These are phyloP conservation scores for Angomonas deanei DNA, from an alignment of 208 protist species.

Conservation along the genomic window DNA sequence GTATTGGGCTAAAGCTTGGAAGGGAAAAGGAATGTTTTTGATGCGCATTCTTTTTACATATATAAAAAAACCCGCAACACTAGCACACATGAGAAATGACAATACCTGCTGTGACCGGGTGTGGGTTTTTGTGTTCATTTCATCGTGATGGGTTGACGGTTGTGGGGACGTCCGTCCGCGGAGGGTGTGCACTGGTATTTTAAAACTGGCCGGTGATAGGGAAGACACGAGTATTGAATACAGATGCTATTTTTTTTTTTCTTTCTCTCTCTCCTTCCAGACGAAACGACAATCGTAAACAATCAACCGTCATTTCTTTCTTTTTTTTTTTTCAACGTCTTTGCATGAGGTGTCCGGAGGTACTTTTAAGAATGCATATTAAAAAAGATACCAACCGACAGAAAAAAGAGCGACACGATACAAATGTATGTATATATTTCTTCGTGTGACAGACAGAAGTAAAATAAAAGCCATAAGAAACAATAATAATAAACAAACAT, in stretches of 20 bases:
- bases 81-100: too few species aligned
- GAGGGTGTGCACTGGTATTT: constrained; percentile 8
- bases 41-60: constrained; percentile 5
- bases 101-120: too few species aligned
- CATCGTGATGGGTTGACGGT: background rate
- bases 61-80: too few species aligned
- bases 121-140: constrained; percentile 9
- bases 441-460: too few species aligned
- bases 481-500: too few species aligned
- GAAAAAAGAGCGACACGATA: too few species aligned
- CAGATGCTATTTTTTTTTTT: constrained; percentile 8
- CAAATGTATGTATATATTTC: too few species aligned
- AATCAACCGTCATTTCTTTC: background rate
- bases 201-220: constrained; percentile 3
- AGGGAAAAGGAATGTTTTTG: constrained; percentile 7
- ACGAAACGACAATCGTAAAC: too few species aligned
- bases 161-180: background rate
- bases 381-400: too few species aligned
- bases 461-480: too few species aligned
- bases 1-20: constrained; percentile 20
- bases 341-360: too few species aligned
- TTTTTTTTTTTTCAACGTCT: background rate
- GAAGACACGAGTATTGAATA: constrained; percentile 10
- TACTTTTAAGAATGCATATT: too few species aligned
- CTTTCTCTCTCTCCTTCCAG: constrained; percentile 6